Evolutionary conservation across 768 basidiomycete genomes (phyloP).

Genomic region (Psilocybe cyanescens): DNA sequence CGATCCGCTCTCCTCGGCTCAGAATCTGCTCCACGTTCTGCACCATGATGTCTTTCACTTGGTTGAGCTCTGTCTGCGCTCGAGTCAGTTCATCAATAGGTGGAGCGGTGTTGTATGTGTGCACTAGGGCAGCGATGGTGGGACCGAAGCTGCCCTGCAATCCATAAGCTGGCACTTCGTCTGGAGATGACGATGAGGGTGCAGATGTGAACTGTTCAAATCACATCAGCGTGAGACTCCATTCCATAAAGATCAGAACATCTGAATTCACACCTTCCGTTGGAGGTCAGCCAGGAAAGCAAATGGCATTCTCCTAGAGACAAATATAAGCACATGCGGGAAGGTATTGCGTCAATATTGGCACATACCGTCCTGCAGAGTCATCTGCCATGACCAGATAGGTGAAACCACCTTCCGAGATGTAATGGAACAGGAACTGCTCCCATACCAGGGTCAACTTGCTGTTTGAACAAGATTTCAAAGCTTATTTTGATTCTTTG

Average conservation of each 20-base stretch:
- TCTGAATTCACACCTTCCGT: slow-evolving; percentile 52
- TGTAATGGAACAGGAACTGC: slow-evolving; percentile 93
- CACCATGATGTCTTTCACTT: slow-evolving; percentile 97
- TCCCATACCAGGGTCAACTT: slow-evolving; percentile 90
- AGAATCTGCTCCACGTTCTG: slow-evolving; percentile 98
- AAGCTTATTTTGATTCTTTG: neutral
- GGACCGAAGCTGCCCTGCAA: slow-evolving; percentile 76
- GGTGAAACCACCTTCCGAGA: slow-evolving; percentile 84
- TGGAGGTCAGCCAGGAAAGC: slow-evolving; percentile 90
- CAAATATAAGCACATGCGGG: slow-evolving; percentile 5
- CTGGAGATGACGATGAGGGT: slow-evolving; percentile 66
- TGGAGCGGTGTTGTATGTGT: slow-evolving; percentile 87
- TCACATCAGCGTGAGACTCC: neutral
- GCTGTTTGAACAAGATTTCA: slow-evolving; percentile 40
- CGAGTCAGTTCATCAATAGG: slow-evolving; percentile 88
- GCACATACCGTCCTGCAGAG: slow-evolving; percentile 77
- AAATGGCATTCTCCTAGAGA: slow-evolving; percentile 84
- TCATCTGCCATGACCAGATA: slow-evolving; percentile 97
- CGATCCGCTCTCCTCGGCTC: slow-evolving; percentile 92
- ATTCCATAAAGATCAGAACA: slow-evolving; percentile 3
- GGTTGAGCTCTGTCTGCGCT: slow-evolving; percentile 86
- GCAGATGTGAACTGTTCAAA: slow-evolving; percentile 56
- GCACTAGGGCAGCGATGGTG: slow-evolving; percentile 74
- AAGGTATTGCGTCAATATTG: neutral
- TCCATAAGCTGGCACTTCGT: slow-evolving; percentile 59